phyloP scores from a whole-genome alignment of 441 rosid species.

The Populus hybrid region DNA sequence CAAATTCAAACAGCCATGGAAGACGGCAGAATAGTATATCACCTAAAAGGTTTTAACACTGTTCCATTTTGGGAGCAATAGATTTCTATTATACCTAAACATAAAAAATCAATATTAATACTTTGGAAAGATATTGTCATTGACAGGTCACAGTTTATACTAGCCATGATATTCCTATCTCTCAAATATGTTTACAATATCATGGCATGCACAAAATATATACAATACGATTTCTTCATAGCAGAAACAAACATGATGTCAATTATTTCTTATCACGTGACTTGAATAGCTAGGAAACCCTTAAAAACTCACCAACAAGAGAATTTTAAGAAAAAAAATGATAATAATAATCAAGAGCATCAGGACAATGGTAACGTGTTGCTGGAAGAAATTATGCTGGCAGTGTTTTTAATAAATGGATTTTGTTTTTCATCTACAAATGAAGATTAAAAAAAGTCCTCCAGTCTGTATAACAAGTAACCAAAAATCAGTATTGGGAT shows the following conservation, averaged over 20 bases:
- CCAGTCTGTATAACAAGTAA: neutral
- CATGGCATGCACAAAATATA: conserved; percentile 4
- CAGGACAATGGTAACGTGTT: neutral
- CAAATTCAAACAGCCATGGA: neutral
- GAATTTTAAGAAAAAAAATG: neutral
- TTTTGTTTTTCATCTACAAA: neutral
- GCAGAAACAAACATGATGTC: neutral
- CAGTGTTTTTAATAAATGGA: neutral
- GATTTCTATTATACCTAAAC: neutral
- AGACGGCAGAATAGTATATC: neutral
- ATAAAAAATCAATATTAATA: neutral
- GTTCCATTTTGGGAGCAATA: neutral
- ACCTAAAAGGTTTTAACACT: neutral
- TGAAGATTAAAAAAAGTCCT: neutral
- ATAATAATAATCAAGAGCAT: neutral
- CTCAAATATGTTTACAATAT: neutral
- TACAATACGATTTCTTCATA: neutral
- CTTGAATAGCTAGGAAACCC: neutral
- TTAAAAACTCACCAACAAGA: neutral
- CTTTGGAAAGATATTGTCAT: neutral
- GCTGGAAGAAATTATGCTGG: neutral
- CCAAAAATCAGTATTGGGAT: neutral
- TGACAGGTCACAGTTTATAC: neutral
- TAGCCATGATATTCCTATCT: neutral
- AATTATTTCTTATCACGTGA: neutral